Base-by-base conservation (phyloP, 495 filamentous ascomycete species). In the Aspergillus cristatus region DNA sequence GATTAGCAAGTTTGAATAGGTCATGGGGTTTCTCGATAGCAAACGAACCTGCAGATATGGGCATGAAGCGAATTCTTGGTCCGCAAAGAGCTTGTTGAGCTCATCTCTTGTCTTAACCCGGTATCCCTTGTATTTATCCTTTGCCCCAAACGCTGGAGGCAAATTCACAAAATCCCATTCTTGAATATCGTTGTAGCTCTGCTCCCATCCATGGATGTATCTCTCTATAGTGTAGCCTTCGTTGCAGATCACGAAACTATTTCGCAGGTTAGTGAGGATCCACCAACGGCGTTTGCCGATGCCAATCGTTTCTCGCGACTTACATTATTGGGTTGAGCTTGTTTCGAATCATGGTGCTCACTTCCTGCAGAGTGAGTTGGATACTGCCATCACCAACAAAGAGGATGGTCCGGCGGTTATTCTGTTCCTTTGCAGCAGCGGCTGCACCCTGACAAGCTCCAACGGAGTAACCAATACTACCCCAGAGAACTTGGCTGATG, bases 381-480 rank as follows among this genome's bases (percentile, higher is more conserved):
- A 89, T 75, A 45, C 79, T 84, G 15, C 89, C 89, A 47, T 96
- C 89, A 32, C 88, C 89, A 12, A 86, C 85, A 45, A 91, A 88
- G 37, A 96, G 65, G 35, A 96, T 78, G 1, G 82, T 85, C 17
- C 84, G 71, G 14, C 76, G 67, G 26, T 72, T 56, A 0, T 45
- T 53, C n/a, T 55, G 57, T 45, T 90, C 85, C 40, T 79, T 77
- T 0, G 74, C 72, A 5, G 81, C 85, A 32, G 88, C 58, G 1
- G 78, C 80, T 4, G 83, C 83, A 20, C 85, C 85, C 52, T 86
- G 82, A 34, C 79, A 78, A 7, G 84, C 79, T 14, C 84, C 84
- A 18, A 88, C 77, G 0, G 84, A 78, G 57, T 84, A 90, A 0
- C 82, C 87, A 48, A 94, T 94, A 41, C 79, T 85, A 26, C 88